Base-by-base conservation (phyloP, 192 early-diverging fungal species). In the Linnemannia zychae region DNA sequence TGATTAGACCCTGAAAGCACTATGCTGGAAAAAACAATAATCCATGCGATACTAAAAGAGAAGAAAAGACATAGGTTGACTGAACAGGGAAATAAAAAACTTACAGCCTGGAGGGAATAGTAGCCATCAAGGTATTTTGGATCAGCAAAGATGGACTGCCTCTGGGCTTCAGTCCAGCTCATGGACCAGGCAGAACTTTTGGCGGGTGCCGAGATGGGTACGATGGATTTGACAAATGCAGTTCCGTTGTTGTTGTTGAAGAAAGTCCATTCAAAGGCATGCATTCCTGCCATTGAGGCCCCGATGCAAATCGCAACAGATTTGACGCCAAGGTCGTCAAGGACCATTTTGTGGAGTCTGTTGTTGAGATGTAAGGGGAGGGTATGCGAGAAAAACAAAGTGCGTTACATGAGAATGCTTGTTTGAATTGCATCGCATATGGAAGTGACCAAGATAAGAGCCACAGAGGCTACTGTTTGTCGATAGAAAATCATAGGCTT, bases 231-330 rank as follows among this genome's bases (percentile, higher is more conserved):
- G 28, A 98, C 96, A 82, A 97, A 98, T 7, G 57, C 7, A 33
- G 57, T 13, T 9, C 57, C 57, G 12, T 63, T n/a, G 12, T 96
- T 93, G 2, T 77, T 69, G 31, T 95, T 96, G 86, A 95, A 94
- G 80, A 95, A 93, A 38, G 95, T 90, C 98, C 97, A 99, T 87
- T 99, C 98, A 48, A 98, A 88, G 17, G 93, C 94, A 80, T 97
- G 96, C 97, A 99, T 99, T 17, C 98, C 98, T 65, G 97, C 98
- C 94, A 99, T 95, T 9, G 97, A 98, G 1, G 98, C 98, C 17
- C 98, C 98, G 81, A 99, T 95, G 67, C 93, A 96, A 37, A 95
- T 95, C 22, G 96, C 95, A 40, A 99, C 90, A 76, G 95, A 91
- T 60, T 91, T 93, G 40, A 98, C 95, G 18, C 97, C 97, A 49